A percentile compares a stretch with the other conserved stretches of the same genome.
Conservation (phyloP, 108 stramenopile genomes). For the Pseudonitzschia delicatissima region DNA sequence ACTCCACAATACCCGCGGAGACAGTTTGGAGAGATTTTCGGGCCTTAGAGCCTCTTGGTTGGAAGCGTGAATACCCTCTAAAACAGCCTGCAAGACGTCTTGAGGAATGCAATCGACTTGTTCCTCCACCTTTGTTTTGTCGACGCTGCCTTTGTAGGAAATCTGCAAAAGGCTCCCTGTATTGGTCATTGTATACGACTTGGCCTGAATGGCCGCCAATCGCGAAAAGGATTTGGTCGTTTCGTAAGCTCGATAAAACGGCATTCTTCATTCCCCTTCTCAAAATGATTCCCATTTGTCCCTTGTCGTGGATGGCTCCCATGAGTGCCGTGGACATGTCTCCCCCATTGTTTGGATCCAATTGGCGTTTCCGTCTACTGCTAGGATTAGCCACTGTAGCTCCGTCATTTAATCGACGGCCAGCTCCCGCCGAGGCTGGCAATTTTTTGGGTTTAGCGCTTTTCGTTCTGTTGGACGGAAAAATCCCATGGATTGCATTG, state of each 20-base stretch:
- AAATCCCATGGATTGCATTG: background rate
- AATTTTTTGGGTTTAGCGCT: constrained; percentile 19
- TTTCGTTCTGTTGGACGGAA: background rate
- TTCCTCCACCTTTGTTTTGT: constrained; percentile 52
- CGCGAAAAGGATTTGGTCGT: constrained; percentile 64
- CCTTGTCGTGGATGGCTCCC: constrained; percentile 50
- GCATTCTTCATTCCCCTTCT: constrained; percentile 79
- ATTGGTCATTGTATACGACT: constrained; percentile 35
- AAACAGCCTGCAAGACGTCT: constrained; percentile 60
- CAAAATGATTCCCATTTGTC: constrained; percentile 58
- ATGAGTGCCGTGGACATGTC: constrained; percentile 68
- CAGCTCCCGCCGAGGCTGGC: constrained; percentile 32
- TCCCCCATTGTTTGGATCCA: background rate
- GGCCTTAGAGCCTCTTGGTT: constrained; percentile 67
- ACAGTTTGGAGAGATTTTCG: constrained; percentile 63
- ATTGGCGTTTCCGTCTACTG: background rate
- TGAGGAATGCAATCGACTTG: constrained; percentile 63
- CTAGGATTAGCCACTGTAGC: constrained; percentile 22
- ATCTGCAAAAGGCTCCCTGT: constrained; percentile 35
- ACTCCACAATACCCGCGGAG: constrained; percentile 77
- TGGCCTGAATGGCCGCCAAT: constrained; percentile 60
- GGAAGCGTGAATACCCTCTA: constrained; percentile 52
- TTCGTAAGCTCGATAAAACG: constrained; percentile 75
- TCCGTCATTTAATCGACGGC: constrained; percentile 49
- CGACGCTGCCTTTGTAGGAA: constrained; percentile 65